phyloP scores from a whole-genome alignment of 2,329 filamentous ascomycete genomes.

The Xylariaceae sp. region DNA sequence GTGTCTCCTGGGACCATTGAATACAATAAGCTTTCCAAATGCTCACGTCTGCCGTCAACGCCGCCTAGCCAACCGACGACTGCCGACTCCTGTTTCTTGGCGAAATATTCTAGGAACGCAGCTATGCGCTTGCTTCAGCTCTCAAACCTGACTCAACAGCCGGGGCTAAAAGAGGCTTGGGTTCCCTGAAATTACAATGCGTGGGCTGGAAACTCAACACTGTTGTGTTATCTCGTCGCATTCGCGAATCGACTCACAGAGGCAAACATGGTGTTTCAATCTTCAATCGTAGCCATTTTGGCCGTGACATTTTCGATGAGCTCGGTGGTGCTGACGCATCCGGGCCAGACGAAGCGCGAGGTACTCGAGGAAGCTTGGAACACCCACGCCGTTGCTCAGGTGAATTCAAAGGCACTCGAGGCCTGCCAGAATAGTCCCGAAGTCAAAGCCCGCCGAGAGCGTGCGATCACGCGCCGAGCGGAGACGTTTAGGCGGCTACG shows the following conservation, averaged over 20 bases:
- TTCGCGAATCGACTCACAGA: too few species aligned
- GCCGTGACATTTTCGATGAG: conserved; percentile 19
- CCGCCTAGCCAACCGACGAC: background rate
- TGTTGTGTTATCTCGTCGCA: too few species aligned
- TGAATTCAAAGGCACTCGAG: conserved; percentile 30
- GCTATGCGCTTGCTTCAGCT: too few species aligned
- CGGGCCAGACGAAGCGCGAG: conserved; percentile 30
- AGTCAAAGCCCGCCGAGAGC: conserved; percentile 28
- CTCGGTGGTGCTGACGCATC: conserved; percentile 27
- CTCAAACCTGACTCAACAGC: too few species aligned
- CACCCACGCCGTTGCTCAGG: conserved; percentile 23
- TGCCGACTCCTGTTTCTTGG: too few species aligned
- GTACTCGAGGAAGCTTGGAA: conserved; percentile 18
- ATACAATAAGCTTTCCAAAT: too few species aligned
- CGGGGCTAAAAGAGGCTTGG: too few species aligned
- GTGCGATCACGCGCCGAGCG: conserved; percentile 30
- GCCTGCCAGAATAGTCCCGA: conserved; percentile 26
- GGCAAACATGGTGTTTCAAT: conserved; percentile 16
- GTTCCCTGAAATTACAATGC: too few species aligned
- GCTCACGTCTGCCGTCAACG: conserved; percentile 7
- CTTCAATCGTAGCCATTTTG: conserved; percentile 15
- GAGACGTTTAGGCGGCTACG: conserved; percentile 29
- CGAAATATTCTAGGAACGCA: too few species aligned
- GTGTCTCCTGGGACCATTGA: too few species aligned
- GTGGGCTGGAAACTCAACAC: too few species aligned